Conservation (phyloP, 2,329 filamentous ascomycete genomes). For the Alternaria postmessia region DNA sequence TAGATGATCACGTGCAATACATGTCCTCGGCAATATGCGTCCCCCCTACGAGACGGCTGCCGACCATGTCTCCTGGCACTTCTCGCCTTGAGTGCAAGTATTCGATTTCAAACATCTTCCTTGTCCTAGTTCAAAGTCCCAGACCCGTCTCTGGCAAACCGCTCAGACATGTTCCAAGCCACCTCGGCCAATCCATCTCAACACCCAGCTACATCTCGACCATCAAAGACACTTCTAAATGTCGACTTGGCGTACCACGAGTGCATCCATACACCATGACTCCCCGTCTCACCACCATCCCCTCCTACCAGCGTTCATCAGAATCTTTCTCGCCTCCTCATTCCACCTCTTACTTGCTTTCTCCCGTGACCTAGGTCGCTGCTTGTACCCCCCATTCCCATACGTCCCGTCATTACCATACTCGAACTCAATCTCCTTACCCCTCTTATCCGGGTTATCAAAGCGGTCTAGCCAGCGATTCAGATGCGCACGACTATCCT, state of each 20-base stretch:
- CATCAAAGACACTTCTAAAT: not conserved
- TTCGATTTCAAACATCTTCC: not conserved
- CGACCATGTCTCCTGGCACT: not conserved
- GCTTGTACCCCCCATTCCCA: constrained; percentile 7
- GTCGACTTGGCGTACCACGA: not conserved
- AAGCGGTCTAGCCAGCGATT: constrained; percentile 23
- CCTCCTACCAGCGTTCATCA: not conserved
- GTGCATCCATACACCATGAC: not conserved
- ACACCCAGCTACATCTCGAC: not conserved
- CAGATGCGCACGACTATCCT: constrained; percentile 14
- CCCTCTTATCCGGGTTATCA: constrained; percentile 13
- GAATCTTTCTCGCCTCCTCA: constrained; percentile 1
- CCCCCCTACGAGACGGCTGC: not conserved
- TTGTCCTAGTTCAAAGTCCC: no score
- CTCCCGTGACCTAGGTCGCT: not conserved
- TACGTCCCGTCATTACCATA: constrained; percentile 11
- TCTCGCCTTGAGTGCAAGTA: not conserved
- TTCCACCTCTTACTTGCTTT: constrained; percentile 7
- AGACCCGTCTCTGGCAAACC: not conserved
- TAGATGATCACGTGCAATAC: not conserved
- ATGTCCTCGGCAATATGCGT: not conserved
- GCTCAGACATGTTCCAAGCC: not conserved
- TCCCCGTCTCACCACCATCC: not conserved
- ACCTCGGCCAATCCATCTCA: not conserved
- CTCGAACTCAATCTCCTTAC: constrained; percentile 14